Evolutionary conservation across 345 rosid species (phyloP), one percentile per base, ranked within the genome.

Genomic region (Dimocarpus longan): DNA sequence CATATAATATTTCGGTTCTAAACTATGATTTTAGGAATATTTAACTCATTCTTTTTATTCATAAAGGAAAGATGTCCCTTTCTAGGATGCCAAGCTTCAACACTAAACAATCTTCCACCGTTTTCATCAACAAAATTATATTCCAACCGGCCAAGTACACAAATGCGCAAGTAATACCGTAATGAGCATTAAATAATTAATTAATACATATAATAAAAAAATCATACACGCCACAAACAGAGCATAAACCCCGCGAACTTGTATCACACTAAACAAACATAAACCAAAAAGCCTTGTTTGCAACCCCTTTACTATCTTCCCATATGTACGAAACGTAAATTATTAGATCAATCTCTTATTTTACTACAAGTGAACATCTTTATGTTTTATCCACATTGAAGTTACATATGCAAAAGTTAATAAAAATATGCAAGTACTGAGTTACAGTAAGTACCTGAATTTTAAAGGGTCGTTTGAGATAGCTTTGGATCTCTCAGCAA

Each of bases 381-480:
- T 32, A 32, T 1, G 37, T 32, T 32, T 32, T 32, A 32, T 2
- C 37, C 37, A 32, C 37, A 32, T 32, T 32, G 37, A 32, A 32
- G 37, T 32, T 32, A 32, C 3, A 32, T 32, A 10, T 50, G 66
- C 68, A 39, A 50, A n/a, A 5, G 9, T 56, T 32, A 32, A 32
- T 32, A 32, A 32, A 32, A 0, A 32, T 32, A 32, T 32, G 37
- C 37, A 32, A 32, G 37, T 32, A 32, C 37, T 2, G 16, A 59
- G 59, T n/a, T 46, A 46, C 18, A 22, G 13, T 40, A 10, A 66
- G 81, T 86, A 96, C 99, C 98, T 93, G 92, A 96, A 93, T 32
- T 85, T 85, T 62, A 82, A 54, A 52, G 98, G 93, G 54, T 91
- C 85, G n/a, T 76, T 74, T 11, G 95, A 94, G 77, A 91, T 87